Conservation (phyloP, 2,329 filamentous ascomycete species). For the Aspergillus glaucus region DNA sequence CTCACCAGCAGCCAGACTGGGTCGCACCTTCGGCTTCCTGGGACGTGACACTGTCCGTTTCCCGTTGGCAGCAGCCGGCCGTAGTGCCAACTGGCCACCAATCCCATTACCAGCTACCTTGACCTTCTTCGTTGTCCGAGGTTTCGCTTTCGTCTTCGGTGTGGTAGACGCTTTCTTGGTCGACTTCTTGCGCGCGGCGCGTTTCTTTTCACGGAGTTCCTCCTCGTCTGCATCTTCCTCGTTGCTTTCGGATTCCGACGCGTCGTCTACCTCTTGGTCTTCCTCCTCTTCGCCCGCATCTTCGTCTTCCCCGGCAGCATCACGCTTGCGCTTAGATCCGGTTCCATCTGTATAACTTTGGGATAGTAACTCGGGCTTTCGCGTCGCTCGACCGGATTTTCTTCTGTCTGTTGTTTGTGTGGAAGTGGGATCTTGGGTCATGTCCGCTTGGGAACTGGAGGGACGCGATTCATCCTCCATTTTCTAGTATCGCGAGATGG, state of each 20-base stretch:
- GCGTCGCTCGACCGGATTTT: conserved; percentile 40
- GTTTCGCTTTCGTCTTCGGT: conserved; percentile 34
- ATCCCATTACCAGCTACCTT: conserved; percentile 48
- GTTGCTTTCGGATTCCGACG: conserved; percentile 34
- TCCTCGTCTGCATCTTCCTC: conserved; percentile 44
- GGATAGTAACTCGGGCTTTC: conserved; percentile 39
- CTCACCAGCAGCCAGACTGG: conserved; percentile 47
- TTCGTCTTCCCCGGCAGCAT: conserved; percentile 30
- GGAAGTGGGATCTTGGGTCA: conserved; percentile 9
- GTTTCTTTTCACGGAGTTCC: conserved; percentile 41
- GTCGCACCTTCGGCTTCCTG: conserved; percentile 47
- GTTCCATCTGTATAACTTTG: conserved; percentile 27
- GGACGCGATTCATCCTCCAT: conserved; percentile 20
- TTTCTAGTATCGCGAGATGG: background rate
- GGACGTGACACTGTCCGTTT: conserved; percentile 40
- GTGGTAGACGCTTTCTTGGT: conserved; percentile 29
- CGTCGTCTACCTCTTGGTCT: conserved; percentile 24
- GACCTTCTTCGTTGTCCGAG: conserved; percentile 44
- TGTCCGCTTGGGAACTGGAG: conserved; percentile 13
- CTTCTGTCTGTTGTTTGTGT: conserved; percentile 30
- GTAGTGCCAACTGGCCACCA: conserved; percentile 48
- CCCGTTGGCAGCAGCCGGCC: conserved; percentile 41
- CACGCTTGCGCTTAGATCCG: conserved; percentile 47
- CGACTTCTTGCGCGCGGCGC: conserved; percentile 27
- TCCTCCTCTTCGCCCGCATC: conserved; percentile 24